phyloP scores from a whole-genome alignment of 371 early-diverging fungal genomes.

The Mortierella sp. region DNA sequence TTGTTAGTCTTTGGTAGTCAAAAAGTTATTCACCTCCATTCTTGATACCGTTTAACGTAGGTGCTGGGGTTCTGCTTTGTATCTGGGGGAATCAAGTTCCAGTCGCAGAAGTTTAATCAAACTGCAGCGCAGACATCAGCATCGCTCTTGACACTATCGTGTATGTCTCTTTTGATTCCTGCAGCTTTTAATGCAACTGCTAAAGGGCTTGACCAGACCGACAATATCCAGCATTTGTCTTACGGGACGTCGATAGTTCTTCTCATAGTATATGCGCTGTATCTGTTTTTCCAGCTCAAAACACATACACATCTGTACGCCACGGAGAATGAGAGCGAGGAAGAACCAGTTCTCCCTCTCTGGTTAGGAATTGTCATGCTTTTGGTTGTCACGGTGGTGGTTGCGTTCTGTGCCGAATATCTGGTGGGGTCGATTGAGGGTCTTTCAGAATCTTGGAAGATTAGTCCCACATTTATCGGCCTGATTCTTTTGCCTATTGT shows the following conservation, averaged over 20 bases:
- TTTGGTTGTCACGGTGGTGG: conserved; percentile 69
- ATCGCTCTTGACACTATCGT: conserved; percentile 80
- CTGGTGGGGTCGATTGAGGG: conserved; percentile 88
- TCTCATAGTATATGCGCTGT: conserved; percentile 79
- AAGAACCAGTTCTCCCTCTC: conserved; percentile 71
- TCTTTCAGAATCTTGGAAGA: conserved; percentile 71
- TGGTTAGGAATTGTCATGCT: conserved; percentile 66
- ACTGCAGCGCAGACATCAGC: conserved; percentile 86
- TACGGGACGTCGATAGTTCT: conserved; percentile 83
- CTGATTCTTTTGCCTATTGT: conserved; percentile 90
- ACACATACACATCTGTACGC: conserved; percentile 77
- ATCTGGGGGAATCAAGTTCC: conserved; percentile 78
- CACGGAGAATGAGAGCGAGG: conserved; percentile 70
- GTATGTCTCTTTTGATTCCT: conserved; percentile 83
- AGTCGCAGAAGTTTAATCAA: conserved; percentile 79
- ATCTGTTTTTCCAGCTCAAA: conserved; percentile 85
- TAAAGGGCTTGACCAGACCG: conserved; percentile 55
- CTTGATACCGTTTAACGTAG: conserved; percentile 7
- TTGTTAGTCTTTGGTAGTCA: neutral
- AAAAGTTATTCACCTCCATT: neutral
- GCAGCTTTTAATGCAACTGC: conserved; percentile 78
- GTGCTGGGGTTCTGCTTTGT: conserved; percentile 84
- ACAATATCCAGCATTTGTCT: conserved; percentile 70
- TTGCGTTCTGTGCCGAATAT: conserved; percentile 87
- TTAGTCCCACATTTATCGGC: conserved; percentile 88